Conservation (phyloP, 2,329 filamentous ascomycete genomes). For the Dichotomopilus funicola region DNA sequence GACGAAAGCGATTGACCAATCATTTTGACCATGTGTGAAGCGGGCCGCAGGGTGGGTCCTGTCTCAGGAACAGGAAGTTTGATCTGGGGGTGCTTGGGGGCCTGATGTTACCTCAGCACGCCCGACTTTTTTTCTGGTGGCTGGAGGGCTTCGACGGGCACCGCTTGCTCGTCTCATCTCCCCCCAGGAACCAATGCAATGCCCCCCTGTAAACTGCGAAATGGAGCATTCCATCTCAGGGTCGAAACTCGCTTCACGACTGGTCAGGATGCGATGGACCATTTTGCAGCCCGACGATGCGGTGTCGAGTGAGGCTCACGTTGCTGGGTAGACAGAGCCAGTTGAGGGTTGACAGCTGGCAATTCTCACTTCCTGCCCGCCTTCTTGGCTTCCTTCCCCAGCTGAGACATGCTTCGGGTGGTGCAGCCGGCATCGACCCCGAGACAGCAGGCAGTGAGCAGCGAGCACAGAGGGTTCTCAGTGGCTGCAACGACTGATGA, state of each 20-base stretch:
- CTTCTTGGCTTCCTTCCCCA: background rate
- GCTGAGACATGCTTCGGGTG: background rate
- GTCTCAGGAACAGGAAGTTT: constrained; percentile 4
- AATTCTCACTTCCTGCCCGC: background rate
- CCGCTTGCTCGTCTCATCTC: background rate
- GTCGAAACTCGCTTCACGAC: background rate
- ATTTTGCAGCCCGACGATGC: background rate
- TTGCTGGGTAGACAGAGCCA: background rate
- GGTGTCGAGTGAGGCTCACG: background rate
- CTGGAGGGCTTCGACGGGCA: too few relatives aligned
- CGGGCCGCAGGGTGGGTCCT: constrained; percentile 6
- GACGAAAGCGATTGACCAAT: constrained; percentile 6
- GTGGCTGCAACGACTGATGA: too few relatives aligned
- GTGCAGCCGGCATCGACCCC: background rate
- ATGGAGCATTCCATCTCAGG: constrained; percentile 1
- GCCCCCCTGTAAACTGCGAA: background rate
- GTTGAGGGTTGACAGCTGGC: background rate
- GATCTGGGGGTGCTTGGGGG: background rate
- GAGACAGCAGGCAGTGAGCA: background rate
- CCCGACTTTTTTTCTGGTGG: too few relatives aligned
- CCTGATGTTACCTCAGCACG: background rate
- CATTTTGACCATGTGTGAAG: background rate
- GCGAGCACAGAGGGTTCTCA: background rate
- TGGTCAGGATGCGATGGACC: background rate
- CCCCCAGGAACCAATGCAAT: background rate